These are phyloP conservation scores for Colletotrichum lentis DNA, from an alignment of 2,329 filamentous ascomycete species.

Conservation along the genomic window DNA sequence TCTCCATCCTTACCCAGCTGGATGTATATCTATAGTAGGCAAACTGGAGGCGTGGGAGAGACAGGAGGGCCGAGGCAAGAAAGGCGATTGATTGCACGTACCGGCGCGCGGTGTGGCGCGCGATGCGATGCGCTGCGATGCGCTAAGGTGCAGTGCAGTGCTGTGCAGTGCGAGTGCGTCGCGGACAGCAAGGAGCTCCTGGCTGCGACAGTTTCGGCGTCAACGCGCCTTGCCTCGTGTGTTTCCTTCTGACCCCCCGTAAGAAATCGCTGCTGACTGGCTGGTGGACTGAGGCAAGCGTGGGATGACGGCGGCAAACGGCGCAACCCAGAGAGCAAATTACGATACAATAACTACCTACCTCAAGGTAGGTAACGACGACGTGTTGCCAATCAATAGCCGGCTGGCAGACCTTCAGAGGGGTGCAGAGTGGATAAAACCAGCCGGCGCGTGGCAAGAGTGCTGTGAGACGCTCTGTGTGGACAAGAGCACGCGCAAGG, in stretches of 20 bases:
- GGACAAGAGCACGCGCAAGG: background rate
- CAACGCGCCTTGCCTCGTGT: conserved; percentile 37
- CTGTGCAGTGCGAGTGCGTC: conserved; percentile 21
- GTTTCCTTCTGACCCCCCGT: background rate
- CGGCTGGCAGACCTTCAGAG: too few species aligned
- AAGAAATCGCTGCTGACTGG: too few species aligned
- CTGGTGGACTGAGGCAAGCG: conserved; percentile 3
- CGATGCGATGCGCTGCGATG: conserved; percentile 28
- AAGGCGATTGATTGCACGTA: conserved; percentile 29
- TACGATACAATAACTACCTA: background rate
- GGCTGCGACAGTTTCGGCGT: conserved; percentile 45
- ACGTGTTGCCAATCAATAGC: too few species aligned
- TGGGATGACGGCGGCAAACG: conserved; percentile 12
- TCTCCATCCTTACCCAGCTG: too few species aligned
- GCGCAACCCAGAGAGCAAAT: conserved; percentile 7
- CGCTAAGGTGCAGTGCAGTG: conserved; percentile 23
- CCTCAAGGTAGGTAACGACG: background rate
- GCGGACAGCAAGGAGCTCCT: conserved; percentile 40
- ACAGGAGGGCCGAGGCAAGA: background rate
- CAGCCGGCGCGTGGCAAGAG: background rate
- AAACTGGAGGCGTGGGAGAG: too few species aligned
- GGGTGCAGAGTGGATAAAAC: background rate
- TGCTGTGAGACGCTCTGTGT: background rate
- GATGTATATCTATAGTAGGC: too few species aligned
- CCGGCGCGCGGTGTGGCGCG: conserved; percentile 25